phyloP scores from a whole-genome alignment of 1,139 yeast species.

The Zhuliangozyma blackwelliae region DNA sequence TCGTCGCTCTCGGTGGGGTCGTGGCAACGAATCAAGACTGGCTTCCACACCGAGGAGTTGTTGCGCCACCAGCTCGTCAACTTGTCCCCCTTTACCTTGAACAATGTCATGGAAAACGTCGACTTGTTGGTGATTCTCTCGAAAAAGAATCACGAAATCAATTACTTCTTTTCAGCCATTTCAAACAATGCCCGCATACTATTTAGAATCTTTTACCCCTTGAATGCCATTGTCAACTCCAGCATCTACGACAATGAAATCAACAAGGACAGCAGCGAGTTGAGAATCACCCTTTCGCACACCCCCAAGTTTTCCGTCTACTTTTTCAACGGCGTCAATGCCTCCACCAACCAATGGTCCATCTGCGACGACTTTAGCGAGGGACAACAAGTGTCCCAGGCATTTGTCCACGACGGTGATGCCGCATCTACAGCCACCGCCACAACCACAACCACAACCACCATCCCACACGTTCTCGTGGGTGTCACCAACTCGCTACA shows the following conservation, averaged over 20 bases:
- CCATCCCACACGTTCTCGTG: slow-evolving; percentile 51
- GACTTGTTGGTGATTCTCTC: slow-evolving; percentile 66
- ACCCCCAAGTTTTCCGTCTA: slow-evolving; percentile 77
- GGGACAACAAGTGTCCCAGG: slow-evolving; percentile 72
- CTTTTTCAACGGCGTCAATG: slow-evolving; percentile 49
- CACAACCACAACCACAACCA: slow-evolving; percentile 28
- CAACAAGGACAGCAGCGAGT: slow-evolving; percentile 30
- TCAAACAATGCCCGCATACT: slow-evolving; percentile 63
- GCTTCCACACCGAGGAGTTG: slow-evolving; percentile 41
- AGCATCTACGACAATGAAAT: slow-evolving; percentile 47
- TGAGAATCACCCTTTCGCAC: slow-evolving; percentile 47
- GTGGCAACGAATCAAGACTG: slow-evolving; percentile 74
- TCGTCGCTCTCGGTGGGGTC: slow-evolving; percentile 66
- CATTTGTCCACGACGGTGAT: slow-evolving; percentile 39
- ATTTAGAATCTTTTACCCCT: slow-evolving; percentile 67
- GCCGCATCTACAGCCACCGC: slow-evolving; percentile 42
- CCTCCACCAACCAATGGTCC: slow-evolving; percentile 68
- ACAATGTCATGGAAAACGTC: slow-evolving; percentile 59
- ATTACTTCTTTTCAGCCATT: slow-evolving; percentile 69
- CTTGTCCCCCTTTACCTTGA: slow-evolving; percentile 61
- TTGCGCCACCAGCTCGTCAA: slow-evolving; percentile 49
- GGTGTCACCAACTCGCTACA: slow-evolving; percentile 51
- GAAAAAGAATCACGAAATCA: slow-evolving; percentile 64
- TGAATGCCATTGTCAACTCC: slow-evolving; percentile 42
- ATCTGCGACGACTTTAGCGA: slow-evolving; percentile 81